These are phyloP conservation scores for Hypholoma fasciculare DNA, from an alignment of 768 basidiomycete species.

Conservation along the genomic window DNA sequence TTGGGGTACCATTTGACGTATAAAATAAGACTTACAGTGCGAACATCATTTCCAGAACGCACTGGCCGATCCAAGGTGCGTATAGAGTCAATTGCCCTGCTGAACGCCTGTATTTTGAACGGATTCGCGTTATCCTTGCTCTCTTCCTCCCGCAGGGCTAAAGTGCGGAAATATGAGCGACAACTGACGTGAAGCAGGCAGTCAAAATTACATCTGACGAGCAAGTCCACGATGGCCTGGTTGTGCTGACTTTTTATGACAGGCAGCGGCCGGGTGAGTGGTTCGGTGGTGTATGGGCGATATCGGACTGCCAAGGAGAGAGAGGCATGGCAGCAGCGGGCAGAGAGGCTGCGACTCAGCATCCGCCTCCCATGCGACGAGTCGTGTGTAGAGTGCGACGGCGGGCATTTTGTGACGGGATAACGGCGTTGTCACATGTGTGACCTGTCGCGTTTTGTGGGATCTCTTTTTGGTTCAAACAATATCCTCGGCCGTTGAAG, in stretches of 20 bases:
- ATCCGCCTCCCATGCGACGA: constrained; percentile 23
- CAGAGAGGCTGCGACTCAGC: constrained; percentile 16
- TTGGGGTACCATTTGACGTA: neutral
- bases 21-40: constrained; percentile 26
- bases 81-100: constrained; percentile 46
- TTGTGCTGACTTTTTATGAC: constrained; percentile 19
- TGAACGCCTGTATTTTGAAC: constrained; percentile 53
- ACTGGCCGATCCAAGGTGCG: constrained; percentile 40
- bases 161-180: neutral
- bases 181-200: neutral
- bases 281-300: neutral
- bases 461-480: constrained; percentile 11
- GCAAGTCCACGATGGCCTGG: constrained; percentile 30
- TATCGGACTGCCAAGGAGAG: neutral
- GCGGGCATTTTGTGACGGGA: too few species aligned
- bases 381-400: neutral
- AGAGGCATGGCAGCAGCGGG: constrained; percentile 14
- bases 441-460: constrained; percentile 24
- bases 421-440: constrained; percentile 9
- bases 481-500: constrained; percentile 4
- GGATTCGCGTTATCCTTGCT: constrained; percentile 32
- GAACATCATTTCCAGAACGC: constrained; percentile 41
- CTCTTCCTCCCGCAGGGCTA: constrained; percentile 48
- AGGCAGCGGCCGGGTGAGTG: neutral
- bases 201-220: constrained; percentile 39